phyloP scores from a whole-genome alignment of 2,329 filamentous ascomycete species.

The Trichoderma harzianum region DNA sequence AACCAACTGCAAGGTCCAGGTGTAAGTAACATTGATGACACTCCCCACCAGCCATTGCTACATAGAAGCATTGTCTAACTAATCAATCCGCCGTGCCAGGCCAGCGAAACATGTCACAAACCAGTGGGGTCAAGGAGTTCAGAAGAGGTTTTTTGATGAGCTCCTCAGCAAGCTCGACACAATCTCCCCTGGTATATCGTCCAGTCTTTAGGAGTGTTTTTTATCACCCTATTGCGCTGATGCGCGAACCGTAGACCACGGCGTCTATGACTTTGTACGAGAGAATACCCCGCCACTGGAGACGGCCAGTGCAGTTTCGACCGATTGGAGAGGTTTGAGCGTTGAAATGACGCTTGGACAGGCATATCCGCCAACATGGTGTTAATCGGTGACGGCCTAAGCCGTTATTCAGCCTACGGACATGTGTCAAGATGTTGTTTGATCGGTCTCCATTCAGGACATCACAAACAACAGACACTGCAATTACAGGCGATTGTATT shows the following conservation, averaged over 20 bases:
- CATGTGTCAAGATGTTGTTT: neutral
- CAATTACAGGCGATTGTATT: neutral
- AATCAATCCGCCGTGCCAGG: neutral
- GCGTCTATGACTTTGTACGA: neutral
- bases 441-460: neutral
- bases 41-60: neutral
- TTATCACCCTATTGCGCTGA: rapidly evolving
- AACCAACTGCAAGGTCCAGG: neutral
- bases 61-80: neutral
- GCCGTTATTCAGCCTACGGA: neutral
- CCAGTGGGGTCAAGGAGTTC: neutral
- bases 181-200: neutral
- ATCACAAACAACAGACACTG: neutral
- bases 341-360: neutral
- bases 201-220: neutral
- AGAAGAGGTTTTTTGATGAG: neutral
- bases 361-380: neutral
- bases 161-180: neutral
- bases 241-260: neutral
- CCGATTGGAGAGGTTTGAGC: neutral
- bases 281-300: neutral
- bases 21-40: neutral
- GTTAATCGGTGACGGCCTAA: rapidly evolving
- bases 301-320: neutral
- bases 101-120: constrained; percentile 2